These are phyloP conservation scores for Cladosporium oxysporum DNA, from an alignment of 2,329 filamentous ascomycete species.

Conservation along the genomic window DNA sequence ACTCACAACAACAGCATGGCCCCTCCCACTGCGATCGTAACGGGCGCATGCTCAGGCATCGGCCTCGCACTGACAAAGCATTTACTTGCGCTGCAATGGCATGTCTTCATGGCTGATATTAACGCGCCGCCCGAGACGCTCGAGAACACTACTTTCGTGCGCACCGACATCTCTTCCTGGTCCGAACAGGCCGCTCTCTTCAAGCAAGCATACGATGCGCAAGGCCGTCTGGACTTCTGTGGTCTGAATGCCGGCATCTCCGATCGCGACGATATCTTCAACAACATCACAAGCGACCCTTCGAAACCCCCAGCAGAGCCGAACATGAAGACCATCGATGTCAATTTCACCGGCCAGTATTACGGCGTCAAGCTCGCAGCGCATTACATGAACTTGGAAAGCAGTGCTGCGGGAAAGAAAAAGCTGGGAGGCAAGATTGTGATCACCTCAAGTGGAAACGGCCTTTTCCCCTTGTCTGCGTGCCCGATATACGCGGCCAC, in stretches of 20 bases:
- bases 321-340: conserved; percentile 38
- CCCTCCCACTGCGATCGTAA: conserved; percentile 47
- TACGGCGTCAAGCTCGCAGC: conserved; percentile 42
- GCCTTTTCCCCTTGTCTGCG: conserved; percentile 37
- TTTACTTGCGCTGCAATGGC: conserved; percentile 42
- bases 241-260: conserved; percentile 40
- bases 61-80: conserved; percentile 47
- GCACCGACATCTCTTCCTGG: conserved; percentile 37
- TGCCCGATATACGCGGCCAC: conserved; percentile 45
- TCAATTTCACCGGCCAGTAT: conserved; percentile 38
- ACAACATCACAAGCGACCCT: conserved; percentile 25
- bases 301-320: conserved; percentile 35
- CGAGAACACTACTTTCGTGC: conserved; percentile 38
- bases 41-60: conserved; percentile 49
- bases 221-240: conserved; percentile 35
- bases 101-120: conserved; percentile 49
- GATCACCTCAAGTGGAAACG: conserved; percentile 38
- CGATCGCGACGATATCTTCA: conserved; percentile 40
- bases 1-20: conserved; percentile 32
- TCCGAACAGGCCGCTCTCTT: conserved; percentile 31
- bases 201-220: conserved; percentile 28
- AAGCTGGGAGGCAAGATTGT: conserved; percentile 36
- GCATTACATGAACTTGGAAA: conserved; percentile 39
- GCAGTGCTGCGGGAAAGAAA: conserved; percentile 22
- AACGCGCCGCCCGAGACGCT: conserved; percentile 38